Evolutionary conservation across 2,329 filamentous ascomycete species (phyloP).

Genomic region (Fusarium udum): DNA sequence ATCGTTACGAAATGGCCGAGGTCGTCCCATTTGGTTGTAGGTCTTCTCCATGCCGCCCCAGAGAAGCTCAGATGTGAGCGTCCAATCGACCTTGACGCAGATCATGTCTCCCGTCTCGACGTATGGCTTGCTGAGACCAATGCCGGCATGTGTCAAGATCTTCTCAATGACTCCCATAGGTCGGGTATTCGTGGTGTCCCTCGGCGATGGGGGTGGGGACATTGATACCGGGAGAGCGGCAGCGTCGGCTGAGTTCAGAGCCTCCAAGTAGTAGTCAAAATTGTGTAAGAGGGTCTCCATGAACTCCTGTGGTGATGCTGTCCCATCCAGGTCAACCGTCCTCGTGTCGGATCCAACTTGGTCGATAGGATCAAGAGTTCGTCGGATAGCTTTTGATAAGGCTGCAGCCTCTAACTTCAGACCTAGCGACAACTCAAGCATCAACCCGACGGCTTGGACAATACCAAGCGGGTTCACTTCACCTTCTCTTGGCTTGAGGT

Average conservation of each 20-base stretch:
- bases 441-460: constrained; percentile 11
- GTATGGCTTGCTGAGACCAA: not conserved
- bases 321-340: constrained; percentile 19
- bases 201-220: not conserved
- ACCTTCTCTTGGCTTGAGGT: not conserved
- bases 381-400: constrained; percentile 17
- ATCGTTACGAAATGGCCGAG: not conserved
- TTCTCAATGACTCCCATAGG: not conserved
- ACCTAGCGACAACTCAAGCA: constrained; percentile 15
- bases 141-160: not conserved
- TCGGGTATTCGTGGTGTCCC: not conserved
- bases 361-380: constrained; percentile 19
- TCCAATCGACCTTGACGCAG: not conserved
- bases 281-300: not conserved
- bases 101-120: not conserved
- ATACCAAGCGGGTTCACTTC: constrained; percentile 11
- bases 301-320: constrained; percentile 27
- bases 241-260: not conserved
- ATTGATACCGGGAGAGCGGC: not conserved
- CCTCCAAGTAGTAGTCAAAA: not conserved
- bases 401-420: constrained; percentile 11
- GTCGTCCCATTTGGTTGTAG: not conserved
- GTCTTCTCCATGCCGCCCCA: not conserved
- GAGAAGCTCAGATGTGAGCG: not conserved
- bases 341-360: constrained; percentile 16